Base-by-base conservation (phyloP, 208 protist species). In the Leishmania lainsoni region DNA sequence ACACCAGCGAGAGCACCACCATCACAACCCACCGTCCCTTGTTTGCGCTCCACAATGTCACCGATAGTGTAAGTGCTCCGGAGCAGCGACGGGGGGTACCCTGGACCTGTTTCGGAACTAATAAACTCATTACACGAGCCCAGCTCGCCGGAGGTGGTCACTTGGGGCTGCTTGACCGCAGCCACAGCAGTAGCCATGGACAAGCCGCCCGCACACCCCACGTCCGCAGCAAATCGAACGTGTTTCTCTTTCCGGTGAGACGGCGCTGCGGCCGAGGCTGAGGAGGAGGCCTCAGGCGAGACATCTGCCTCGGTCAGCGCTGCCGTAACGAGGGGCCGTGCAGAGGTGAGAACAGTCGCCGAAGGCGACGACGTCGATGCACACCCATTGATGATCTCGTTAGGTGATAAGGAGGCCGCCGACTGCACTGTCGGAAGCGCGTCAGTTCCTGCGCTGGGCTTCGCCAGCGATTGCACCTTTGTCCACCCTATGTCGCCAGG, bases 11-110 rank as follows among this genome's bases (percentile, higher is more conserved):
- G 51, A 45, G 48, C 16, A 75, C 70, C 70, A 32, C 8, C 0
- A 16, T 16, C 63, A 74, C 32, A 22, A 48, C 54, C 56, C 52
- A 17, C 35, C 12, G 56, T 32, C 56, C 32, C 51, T 26, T 66
- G 52, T 5, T 76, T 29, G 66, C 85, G 90, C 79, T 95, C 92
- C 63, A 93, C 83, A 71, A 95, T 90, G 45, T 93, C 90, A 2
- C 89, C 85, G 26, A 95, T 45, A 32, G 85, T 79, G 78, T 80
- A 78, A 26, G 73, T 84, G 39, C 76, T 83, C 29, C 83, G 86
- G 9, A 68, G 73, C 17, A 72, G 35, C 51, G 72, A 81, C 16
- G 68, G 70, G 1, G 70, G 20, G 12, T 51, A 29, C 17, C 35
- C 5, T 20, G 35, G 54, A 22, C 12, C 52, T n/a, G 51, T 48